Evolutionary conservation across 2,329 filamentous ascomycete species (phyloP), one percentile per base, ranked within the genome.

Genomic region (Colletotrichum higginsianum): DNA sequence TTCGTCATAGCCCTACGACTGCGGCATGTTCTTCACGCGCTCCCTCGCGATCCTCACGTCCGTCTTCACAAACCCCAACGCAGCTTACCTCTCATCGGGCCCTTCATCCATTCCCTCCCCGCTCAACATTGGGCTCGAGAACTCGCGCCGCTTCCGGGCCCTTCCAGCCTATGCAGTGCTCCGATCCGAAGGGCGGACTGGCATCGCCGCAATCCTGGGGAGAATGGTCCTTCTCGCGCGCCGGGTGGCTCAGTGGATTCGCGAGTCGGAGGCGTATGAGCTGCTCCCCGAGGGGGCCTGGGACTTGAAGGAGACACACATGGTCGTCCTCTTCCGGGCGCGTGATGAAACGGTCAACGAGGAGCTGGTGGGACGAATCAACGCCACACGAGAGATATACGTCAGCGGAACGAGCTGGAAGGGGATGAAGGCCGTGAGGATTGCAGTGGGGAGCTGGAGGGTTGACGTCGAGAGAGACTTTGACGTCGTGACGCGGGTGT

Each of bases 81-180:
- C 96, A 2, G 93, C 92, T 1, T 98, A 98, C 78, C 89, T 98
- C 56, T 78, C 83, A 11, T 80, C 81, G 23, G 79, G 80, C 18
- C 76, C 77, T 3, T 79, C 70, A 73, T 78, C 60, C 77, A 92
- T 96, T 73, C 90, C 91, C n/a, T 95, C 93, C 4, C 95, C 95
- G 0, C 84, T 97, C 18, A 96, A 98, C 81, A 90, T 96, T 67
- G 94, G 95, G 23, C 85, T 98, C 23, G 95, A 98, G 77, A 98
- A 98, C 82, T 98, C 95, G 2, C 90, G 95, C 49, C 92, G 95
- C 7, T 97, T 98, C 84, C 90, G 96, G 64, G 95, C 95, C 0
- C 85, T 98, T n/a, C 95, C 96, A 0, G 93, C 94, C 11, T 98
- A 98, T 78, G 91, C 94, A 13, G 93, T 92, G 0, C 86, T 98